Evolutionary conservation across 2,329 filamentous ascomycete genomes (phyloP).

Genomic region (Curvularia verruculosa): DNA sequence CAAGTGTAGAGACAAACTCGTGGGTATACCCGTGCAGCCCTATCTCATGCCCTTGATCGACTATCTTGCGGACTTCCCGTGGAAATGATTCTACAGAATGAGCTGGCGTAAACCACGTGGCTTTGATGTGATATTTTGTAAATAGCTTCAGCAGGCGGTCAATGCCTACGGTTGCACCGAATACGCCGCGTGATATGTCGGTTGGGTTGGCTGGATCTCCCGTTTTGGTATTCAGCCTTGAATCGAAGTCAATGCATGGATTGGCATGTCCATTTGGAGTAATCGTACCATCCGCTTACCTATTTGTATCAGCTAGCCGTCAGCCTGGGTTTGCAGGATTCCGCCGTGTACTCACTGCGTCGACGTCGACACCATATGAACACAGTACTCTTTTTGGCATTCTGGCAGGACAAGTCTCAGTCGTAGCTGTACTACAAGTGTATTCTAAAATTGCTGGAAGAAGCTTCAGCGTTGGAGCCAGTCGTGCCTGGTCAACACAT

Average conservation of each 20-base stretch:
- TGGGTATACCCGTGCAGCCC: conserved; percentile 52
- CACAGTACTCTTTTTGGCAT: conserved; percentile 49
- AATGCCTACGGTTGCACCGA: conserved; percentile 50
- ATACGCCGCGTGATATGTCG: conserved; percentile 50
- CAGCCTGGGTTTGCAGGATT: neutral
- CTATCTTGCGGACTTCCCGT: conserved; percentile 54
- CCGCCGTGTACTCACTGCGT: conserved; percentile 37
- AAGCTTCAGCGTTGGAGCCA: neutral
- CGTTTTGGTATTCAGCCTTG: conserved; percentile 51
- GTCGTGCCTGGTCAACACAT: neutral
- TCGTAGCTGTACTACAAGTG: neutral
- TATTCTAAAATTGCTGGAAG: neutral
- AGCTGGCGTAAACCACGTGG: conserved; percentile 52
- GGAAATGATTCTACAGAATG: conserved; percentile 58
- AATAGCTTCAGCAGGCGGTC: conserved; percentile 51
- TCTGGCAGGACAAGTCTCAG: neutral
- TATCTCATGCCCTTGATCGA: conserved; percentile 53
- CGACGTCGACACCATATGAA: conserved; percentile 52
- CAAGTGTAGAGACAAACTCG: conserved; percentile 44
- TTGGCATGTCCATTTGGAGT: neutral
- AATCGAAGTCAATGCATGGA: neutral
- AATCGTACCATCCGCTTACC: conserved; percentile 37
- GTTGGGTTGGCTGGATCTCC: conserved; percentile 49
- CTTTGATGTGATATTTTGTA: conserved; percentile 51
- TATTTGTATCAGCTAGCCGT: neutral